Conservation (phyloP, 2,329 filamentous ascomycete species). For the Monosporascus sp. region DNA sequence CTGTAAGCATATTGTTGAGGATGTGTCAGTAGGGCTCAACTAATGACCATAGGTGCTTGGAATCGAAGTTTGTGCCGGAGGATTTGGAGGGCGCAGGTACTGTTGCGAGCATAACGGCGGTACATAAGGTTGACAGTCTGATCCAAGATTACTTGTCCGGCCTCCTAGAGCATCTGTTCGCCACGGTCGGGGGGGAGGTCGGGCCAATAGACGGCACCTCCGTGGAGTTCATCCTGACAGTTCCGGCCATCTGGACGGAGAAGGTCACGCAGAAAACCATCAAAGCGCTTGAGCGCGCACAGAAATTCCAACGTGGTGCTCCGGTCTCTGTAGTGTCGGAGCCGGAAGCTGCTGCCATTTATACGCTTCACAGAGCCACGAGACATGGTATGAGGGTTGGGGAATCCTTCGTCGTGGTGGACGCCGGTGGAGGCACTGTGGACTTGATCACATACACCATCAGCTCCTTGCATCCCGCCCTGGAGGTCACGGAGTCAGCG, state of each 20-base stretch:
- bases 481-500: slow-evolving; percentile 45
- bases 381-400: slow-evolving; percentile 36
- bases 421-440: slow-evolving; percentile 44
- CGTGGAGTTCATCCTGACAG: slow-evolving; percentile 51
- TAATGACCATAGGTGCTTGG: not conserved
- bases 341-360: slow-evolving; percentile 48
- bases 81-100: not conserved
- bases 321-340: slow-evolving; percentile 45
- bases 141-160: slow-evolving; percentile 40
- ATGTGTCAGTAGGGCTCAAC: slow-evolving; percentile 14
- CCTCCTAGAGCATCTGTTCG: slow-evolving; percentile 42
- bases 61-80: not conserved
- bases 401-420: slow-evolving; percentile 48
- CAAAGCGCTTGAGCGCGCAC: slow-evolving; percentile 37
- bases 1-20: slow-evolving; percentile 27
- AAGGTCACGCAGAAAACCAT: slow-evolving; percentile 46
- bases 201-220: slow-evolving; percentile 36
- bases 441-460: slow-evolving; percentile 37
- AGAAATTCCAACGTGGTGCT: slow-evolving; percentile 23
- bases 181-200: slow-evolving; percentile 37
- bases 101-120: not conserved
- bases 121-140: not conserved
- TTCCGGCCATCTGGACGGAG: slow-evolving; percentile 56
- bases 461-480: slow-evolving; percentile 34
- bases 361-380: slow-evolving; percentile 40